phyloP scores from a whole-genome alignment of 2,329 filamentous ascomycete genomes.

The Zymoseptoria ardabiliae region DNA sequence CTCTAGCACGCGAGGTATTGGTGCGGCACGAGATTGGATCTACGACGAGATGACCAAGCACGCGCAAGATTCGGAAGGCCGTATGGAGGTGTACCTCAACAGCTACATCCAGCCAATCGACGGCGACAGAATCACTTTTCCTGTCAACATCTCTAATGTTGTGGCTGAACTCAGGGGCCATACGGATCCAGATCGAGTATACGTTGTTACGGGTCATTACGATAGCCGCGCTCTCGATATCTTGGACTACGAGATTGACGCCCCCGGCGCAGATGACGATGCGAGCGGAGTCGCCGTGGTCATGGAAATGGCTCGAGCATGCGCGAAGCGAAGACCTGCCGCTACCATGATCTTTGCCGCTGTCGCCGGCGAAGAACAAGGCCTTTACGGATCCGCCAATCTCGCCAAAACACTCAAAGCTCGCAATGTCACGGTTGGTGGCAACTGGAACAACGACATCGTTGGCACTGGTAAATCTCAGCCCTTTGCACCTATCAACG shows the following conservation, averaged over 20 bases:
- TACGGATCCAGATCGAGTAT: slow-evolving; percentile 41
- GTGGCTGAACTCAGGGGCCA: slow-evolving; percentile 46
- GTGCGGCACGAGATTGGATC: slow-evolving; percentile 52
- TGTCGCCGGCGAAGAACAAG: slow-evolving; percentile 53
- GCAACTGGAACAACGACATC: slow-evolving; percentile 53
- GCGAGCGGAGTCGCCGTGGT: slow-evolving; percentile 50
- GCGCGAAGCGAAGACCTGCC: slow-evolving; percentile 40
- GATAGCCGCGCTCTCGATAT: slow-evolving; percentile 47
- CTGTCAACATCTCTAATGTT: slow-evolving; percentile 48
- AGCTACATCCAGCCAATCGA: slow-evolving; percentile 45
- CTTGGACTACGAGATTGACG: slow-evolving; percentile 45
- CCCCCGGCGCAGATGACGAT: slow-evolving; percentile 53
- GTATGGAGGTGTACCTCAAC: slow-evolving; percentile 44
- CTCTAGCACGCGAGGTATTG: slow-evolving; percentile 46
- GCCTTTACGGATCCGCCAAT: slow-evolving; percentile 45
- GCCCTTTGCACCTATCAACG: slow-evolving; percentile 30
- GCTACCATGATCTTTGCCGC: slow-evolving; percentile 52
- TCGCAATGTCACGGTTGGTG: slow-evolving; percentile 47
- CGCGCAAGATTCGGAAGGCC: slow-evolving; percentile 43
- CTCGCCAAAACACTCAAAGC: slow-evolving; percentile 48
- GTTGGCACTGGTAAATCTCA: slow-evolving; percentile 42
- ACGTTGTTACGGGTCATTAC: slow-evolving; percentile 51
- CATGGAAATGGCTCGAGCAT: slow-evolving; percentile 49
- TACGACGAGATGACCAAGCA: slow-evolving; percentile 43
- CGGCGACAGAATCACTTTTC: slow-evolving; percentile 42